Base-by-base conservation (phyloP, 2,329 filamentous ascomycete genomes). In the Fusarium sp. region DNA sequence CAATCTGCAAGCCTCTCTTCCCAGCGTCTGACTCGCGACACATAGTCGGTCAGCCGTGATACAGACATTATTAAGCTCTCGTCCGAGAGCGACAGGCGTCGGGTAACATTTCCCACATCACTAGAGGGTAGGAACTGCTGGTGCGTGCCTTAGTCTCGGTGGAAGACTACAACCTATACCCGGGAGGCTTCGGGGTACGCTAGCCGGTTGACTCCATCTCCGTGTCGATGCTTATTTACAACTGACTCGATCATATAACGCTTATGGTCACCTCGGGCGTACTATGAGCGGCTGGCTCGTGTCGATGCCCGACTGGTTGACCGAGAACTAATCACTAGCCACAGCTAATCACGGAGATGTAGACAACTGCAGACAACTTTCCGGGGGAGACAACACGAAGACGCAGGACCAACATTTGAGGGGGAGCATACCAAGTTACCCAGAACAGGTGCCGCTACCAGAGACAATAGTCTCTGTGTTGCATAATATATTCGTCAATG, bases 401-500 rank as follows among this genome's bases (percentile, higher is more conserved):
- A 54, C 5, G 22, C 57, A 18, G 13, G n/a, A 20, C 37, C 18
- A 22, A 22, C 2, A 60, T 31, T 31, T 5, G 29, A 54, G 22
- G 38, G 47, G 42, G 24, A 16, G 34, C 45, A 35, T 18, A 65
- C n/a, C 40, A 59, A 45, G 24, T 56, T 64, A 16, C 62, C 42
- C 24, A 47, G 22, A 45, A 56, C 38, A 66, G 20, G 29, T 29
- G 56, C 61, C 29, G 34, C 56, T 70, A 59, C 59, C 62, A 66
- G 52, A 60, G 54, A 70, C 54, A 40, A 62, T 45, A 16, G 59
- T 58, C 50, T 66, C 27, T 37, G 29, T 24, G 31, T 35, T 45
- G 50, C 29, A 64, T 52, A 37, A 60, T 60, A 66, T 64, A 38
- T 57, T 66, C 42, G 62, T 50, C 57, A 59, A 62, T 58, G 56